These are phyloP conservation scores for Dictyostelium purpureum DNA, from an alignment of 78 protist species.

Conservation along the genomic window DNA sequence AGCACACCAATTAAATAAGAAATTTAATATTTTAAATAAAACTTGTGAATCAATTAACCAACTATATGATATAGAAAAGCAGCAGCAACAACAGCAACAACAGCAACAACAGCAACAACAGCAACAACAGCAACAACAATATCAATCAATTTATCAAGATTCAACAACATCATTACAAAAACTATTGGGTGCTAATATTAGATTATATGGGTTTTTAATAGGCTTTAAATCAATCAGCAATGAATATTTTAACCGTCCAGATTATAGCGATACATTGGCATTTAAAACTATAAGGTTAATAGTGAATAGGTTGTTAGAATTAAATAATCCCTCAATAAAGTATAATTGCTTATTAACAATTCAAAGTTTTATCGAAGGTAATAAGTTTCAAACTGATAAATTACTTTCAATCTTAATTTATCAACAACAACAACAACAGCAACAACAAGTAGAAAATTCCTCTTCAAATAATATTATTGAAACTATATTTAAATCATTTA, in stretches of 20 bases:
- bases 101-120: neutral
- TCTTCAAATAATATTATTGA: neutral
- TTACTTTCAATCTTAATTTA: too few species aligned
- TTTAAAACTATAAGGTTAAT: neutral
- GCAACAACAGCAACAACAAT: neutral
- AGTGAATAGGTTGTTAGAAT: neutral
- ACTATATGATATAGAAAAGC: neutral
- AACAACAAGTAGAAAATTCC: neutral
- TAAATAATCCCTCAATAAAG: neutral
- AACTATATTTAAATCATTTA: conserved; percentile 12
- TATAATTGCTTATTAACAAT: neutral
- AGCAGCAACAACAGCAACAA: neutral
- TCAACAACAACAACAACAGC: too few species aligned
- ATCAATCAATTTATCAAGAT: neutral
- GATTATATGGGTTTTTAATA: neutral
- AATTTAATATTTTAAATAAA: neutral
- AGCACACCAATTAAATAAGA: neutral
- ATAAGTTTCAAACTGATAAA: neutral
- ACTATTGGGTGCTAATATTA: neutral
- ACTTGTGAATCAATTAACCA: neutral
- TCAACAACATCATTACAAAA: neutral
- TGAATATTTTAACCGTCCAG: neutral
- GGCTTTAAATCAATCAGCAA: neutral
- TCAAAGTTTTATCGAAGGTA: neutral
- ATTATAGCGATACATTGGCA: neutral